These are phyloP conservation scores for Kazachstania bromeliacearum DNA, from an alignment of 805 yeast species.

Conservation along the genomic window DNA sequence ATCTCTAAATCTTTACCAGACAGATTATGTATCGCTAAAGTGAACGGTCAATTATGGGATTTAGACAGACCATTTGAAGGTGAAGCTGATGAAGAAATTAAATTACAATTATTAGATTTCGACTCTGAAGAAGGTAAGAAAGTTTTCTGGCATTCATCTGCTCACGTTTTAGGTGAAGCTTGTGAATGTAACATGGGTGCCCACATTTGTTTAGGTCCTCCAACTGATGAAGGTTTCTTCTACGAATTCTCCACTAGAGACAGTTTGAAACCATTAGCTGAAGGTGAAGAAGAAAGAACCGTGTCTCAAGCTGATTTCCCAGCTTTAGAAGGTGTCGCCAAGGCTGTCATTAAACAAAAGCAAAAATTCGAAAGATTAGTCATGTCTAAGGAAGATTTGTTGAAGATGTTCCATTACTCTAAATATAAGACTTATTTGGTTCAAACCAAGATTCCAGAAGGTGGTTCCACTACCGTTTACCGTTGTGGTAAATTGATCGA, in stretches of 20 bases:
- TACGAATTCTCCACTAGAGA: constrained; percentile 78
- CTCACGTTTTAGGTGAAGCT: constrained; percentile 96
- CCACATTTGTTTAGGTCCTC: constrained; percentile 90
- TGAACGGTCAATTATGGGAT: constrained; percentile 90
- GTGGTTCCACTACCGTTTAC: constrained; percentile 91
- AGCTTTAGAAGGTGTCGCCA: constrained; percentile 74
- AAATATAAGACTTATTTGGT: constrained; percentile 89
- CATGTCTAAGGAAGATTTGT: constrained; percentile 81
- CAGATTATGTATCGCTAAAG: constrained; percentile 83
- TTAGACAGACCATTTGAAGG: constrained; percentile 85
- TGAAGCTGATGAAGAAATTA: constrained; percentile 33
- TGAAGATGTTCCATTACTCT: constrained; percentile 91
- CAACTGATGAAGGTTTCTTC: constrained; percentile 95
- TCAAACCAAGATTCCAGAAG: constrained; percentile 85
- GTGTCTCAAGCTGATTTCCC: constrained; percentile 79
- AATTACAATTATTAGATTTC: constrained; percentile 78
- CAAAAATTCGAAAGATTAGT: constrained; percentile 91
- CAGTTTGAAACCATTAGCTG: constrained; percentile 32
- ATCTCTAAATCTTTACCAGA: constrained; percentile 86
- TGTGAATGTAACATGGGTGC: constrained; percentile 95
- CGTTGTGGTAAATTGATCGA: constrained; percentile 97
- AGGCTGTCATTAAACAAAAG: constrained; percentile 86
- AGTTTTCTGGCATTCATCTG: constrained; percentile 98
- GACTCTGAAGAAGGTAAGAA: constrained; percentile 89
- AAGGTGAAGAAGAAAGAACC: constrained; percentile 66